Evolutionary conservation across 2,329 filamentous ascomycete genomes (phyloP).

Genomic region (Colletotrichum sidae): DNA sequence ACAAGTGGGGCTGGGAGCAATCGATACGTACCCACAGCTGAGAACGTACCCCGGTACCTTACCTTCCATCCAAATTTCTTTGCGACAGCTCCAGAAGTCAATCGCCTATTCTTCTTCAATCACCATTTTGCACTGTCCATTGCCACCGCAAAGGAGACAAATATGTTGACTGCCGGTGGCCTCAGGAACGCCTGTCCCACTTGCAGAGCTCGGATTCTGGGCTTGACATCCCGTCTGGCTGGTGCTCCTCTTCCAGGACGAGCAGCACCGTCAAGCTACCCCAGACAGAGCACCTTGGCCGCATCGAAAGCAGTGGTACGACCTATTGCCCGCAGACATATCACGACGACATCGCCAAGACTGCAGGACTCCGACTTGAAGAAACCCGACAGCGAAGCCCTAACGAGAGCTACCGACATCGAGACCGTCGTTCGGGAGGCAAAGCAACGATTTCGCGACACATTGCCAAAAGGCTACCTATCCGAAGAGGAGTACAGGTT

Average conservation of each 20-base stretch:
- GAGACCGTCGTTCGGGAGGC: constrained; percentile 77
- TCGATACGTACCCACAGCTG: too few species aligned
- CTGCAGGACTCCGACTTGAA: constrained; percentile 2
- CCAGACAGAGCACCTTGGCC: constrained; percentile 20
- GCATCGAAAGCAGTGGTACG: constrained; percentile 7
- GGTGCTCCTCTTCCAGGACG: neutral
- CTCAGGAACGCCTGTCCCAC: constrained; percentile 32
- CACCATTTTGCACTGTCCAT: neutral
- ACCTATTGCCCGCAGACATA: constrained; percentile 12
- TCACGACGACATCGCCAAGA: constrained; percentile 5
- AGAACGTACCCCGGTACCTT: too few species aligned
- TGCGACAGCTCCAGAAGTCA: too few species aligned
- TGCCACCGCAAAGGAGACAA: constrained; percentile 7
- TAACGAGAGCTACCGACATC: constrained; percentile 50
- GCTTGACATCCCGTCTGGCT: constrained; percentile 1
- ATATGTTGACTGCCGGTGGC: constrained; percentile 35
- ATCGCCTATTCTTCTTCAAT: too few species aligned
- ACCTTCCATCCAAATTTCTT: too few species aligned
- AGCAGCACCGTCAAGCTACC: neutral
- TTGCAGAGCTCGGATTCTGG: constrained; percentile 29
- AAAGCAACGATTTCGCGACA: constrained; percentile 81
- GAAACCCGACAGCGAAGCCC: constrained; percentile 38
- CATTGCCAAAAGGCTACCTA: constrained; percentile 78
- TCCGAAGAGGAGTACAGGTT: constrained; percentile 77
- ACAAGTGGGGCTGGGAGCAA: too few species aligned